A percentile compares a stretch with the other conserved stretches of the same genome.
phyloP scores from a whole-genome alignment of 1,284 basidiomycete genomes.

The Cutaneotrichosporon sp. region DNA sequence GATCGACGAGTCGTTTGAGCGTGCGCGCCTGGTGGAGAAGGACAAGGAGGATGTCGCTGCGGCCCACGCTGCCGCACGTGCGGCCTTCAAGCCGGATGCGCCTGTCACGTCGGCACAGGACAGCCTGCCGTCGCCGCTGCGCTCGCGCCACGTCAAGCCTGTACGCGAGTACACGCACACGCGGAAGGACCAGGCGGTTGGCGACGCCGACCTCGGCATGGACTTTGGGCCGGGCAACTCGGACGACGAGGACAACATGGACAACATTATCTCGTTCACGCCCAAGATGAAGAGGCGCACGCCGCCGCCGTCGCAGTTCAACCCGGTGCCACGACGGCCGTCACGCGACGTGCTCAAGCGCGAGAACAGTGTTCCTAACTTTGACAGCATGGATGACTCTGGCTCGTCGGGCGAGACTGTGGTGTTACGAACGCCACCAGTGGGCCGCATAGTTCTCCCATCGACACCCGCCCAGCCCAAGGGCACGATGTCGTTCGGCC shows the following conservation, averaged over 20 bases:
- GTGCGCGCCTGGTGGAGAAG: conserved; percentile 35
- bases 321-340: conserved; percentile 41
- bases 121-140: conserved; percentile 20
- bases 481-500: conserved; percentile 43
- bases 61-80: conserved; percentile 29
- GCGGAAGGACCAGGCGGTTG: conserved; percentile 33
- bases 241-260: conserved; percentile 33
- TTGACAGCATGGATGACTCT: conserved; percentile 45
- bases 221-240: conserved; percentile 24
- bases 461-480: conserved; percentile 23
- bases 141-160: conserved; percentile 47
- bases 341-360: conserved; percentile 44
- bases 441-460: conserved; percentile 25
- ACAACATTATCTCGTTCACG: conserved; percentile 55
- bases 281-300: conserved; percentile 54
- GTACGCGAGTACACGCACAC: conserved; percentile 39
- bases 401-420: conserved; percentile 42
- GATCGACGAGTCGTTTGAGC: conserved; percentile 76
- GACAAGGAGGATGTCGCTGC: conserved; percentile 36
- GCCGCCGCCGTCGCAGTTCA: conserved; percentile 50
- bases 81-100: conserved; percentile 22
- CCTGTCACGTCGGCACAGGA: conserved; percentile 12
- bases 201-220: conserved; percentile 48
- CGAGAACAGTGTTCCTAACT: conserved; percentile 38
- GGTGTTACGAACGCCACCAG: conserved; percentile 10